These are phyloP conservation scores for Saccharum officinarum DNA, from an alignment of 176 grass and related monocot species.

Conservation along the genomic window DNA sequence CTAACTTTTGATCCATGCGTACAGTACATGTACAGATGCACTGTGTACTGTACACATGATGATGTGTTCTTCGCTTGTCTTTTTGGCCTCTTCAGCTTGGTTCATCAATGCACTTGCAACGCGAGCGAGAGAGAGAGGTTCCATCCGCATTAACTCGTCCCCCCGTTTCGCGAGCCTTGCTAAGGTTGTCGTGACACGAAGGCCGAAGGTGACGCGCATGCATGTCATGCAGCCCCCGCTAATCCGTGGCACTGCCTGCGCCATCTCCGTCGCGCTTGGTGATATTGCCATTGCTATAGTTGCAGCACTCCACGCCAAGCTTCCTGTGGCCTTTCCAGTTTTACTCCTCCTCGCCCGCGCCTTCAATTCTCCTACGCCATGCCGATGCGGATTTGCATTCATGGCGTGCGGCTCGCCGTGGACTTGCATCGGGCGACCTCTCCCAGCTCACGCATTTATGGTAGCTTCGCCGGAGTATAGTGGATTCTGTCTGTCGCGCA, in stretches of 20 bases:
- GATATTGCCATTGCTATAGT: background rate
- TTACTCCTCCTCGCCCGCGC: background rate
- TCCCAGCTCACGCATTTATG: background rate
- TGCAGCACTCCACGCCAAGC: background rate
- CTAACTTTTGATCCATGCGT: background rate
- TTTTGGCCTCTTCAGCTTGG: background rate
- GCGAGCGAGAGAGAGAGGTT: background rate
- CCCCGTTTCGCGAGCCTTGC: constrained; percentile 21
- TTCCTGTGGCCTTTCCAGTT: no score
- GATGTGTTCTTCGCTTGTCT: constrained; percentile 18
- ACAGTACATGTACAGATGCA: background rate
- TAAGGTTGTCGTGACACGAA: constrained; percentile 21
- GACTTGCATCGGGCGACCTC: background rate
- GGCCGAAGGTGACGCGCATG: background rate
- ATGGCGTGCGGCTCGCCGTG: background rate
- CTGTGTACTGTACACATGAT: background rate
- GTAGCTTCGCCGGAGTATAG: background rate
- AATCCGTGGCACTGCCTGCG: background rate
- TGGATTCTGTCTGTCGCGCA: background rate
- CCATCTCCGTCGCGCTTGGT: background rate
- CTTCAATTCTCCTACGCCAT: background rate
- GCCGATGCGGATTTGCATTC: constrained; percentile 13
- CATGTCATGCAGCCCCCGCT: background rate
- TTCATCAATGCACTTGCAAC: constrained; percentile 28
- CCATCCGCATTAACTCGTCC: constrained; percentile 29